These are phyloP conservation scores for Ogataea philodendri DNA, from an alignment of 805 yeast genomes.

Conservation along the genomic window DNA sequence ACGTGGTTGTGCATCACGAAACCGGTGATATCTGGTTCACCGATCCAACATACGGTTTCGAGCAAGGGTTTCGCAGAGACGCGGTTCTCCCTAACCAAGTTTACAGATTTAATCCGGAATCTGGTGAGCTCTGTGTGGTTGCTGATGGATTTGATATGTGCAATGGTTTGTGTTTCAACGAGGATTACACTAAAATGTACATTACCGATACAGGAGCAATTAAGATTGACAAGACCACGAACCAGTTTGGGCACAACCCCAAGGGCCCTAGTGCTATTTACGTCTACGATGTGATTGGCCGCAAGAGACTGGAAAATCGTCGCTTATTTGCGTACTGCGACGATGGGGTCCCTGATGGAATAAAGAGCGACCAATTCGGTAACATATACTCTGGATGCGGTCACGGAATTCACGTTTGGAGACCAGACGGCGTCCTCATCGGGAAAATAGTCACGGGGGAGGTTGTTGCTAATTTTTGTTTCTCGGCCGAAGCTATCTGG, in stretches of 20 bases:
- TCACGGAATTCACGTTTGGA: constrained; percentile 13
- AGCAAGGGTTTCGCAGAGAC: constrained; percentile 8
- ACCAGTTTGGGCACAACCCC: not conserved
- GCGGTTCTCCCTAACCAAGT: constrained; percentile 10
- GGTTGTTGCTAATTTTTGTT: constrained; percentile 11
- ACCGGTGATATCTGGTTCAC: constrained; percentile 17
- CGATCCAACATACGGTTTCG: constrained; percentile 12
- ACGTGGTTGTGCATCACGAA: constrained; percentile 12
- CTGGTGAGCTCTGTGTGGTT: constrained; percentile 11
- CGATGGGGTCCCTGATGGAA: constrained; percentile 14
- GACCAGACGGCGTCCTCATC: constrained; percentile 7
- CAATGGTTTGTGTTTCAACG: constrained; percentile 13
- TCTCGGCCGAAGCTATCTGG: constrained; percentile 13
- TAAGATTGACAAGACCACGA: constrained; percentile 2
- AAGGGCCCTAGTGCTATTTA: constrained; percentile 7
- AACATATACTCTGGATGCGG: constrained; percentile 15
- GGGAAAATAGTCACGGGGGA: constrained; percentile 13
- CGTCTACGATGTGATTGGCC: constrained; percentile 9
- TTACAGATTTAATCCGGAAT: constrained; percentile 11
- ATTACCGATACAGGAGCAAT: constrained; percentile 12
- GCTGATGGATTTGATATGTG: constrained; percentile 15
- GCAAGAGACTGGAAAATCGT: constrained; percentile 6
- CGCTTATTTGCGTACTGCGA: constrained; percentile 12
- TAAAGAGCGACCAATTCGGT: constrained; percentile 10
- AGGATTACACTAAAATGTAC: constrained; percentile 9